Conservation (phyloP, 1,284 basidiomycete genomes). For the Porodaedalea pini region DNA sequence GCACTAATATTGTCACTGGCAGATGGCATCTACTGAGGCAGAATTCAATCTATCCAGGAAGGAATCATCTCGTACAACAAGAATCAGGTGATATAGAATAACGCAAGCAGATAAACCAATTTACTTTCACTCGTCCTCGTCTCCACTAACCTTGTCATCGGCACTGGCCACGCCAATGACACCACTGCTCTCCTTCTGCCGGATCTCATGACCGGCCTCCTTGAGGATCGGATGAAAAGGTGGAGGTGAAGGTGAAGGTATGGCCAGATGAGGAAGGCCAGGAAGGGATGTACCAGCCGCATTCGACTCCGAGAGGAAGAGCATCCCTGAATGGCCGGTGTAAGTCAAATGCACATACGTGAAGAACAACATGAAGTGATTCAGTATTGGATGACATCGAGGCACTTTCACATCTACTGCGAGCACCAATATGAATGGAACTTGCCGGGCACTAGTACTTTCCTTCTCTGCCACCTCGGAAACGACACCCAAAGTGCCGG, state of each 20-base stretch:
- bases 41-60: neutral
- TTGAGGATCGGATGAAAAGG: slow-evolving; percentile 41
- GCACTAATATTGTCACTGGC: neutral
- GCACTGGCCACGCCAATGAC: slow-evolving; percentile 61
- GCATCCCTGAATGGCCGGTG: neutral
- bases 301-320: neutral
- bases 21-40: no score
- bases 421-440: slow-evolving; percentile 13
- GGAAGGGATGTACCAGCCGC: neutral
- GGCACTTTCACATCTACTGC: slow-evolving; percentile 3
- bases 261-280: slow-evolving; percentile 30
- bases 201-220: slow-evolving; percentile 62
- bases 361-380: slow-evolving; percentile 9
- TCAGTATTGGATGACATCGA: slow-evolving; percentile 7
- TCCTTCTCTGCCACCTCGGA: slow-evolving; percentile 32
- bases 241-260: slow-evolving; percentile 27
- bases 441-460: slow-evolving; percentile 16
- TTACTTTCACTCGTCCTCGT: slow-evolving; percentile 31
- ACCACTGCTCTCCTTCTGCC: slow-evolving; percentile 63
- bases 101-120: neutral
- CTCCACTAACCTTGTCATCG: slow-evolving; percentile 65
- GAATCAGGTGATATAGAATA: neutral
- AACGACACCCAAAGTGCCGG: slow-evolving; percentile 32
- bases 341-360: neutral
- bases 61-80: neutral